phyloP scores from a whole-genome alignment of 2,329 filamentous ascomycete genomes.

The Pseudogymnoascus sp. region DNA sequence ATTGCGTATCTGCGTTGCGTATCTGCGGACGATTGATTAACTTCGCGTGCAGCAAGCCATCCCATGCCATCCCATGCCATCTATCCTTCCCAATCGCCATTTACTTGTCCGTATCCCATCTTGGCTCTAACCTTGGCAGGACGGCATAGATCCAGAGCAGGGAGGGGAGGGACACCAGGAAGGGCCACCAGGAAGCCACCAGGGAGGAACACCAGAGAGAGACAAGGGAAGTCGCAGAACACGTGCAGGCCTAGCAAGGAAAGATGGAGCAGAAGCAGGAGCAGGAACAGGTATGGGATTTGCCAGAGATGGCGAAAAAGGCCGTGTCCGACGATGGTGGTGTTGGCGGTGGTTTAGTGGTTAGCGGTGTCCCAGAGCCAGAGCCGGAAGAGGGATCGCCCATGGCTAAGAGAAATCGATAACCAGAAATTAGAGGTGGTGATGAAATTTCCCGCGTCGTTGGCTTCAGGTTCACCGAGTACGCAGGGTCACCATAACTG shows the following conservation, averaged over 20 bases:
- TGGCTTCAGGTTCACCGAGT: neutral
- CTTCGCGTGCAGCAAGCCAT: neutral
- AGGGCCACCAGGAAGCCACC: too few species aligned
- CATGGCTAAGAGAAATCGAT: neutral
- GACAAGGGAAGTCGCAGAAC: neutral
- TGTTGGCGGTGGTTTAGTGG: neutral
- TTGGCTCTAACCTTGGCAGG: neutral
- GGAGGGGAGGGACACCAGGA: neutral
- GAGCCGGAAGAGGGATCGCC: neutral
- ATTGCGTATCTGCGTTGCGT: too few species aligned
- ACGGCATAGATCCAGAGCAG: neutral
- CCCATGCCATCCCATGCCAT: neutral
- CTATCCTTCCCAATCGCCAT: neutral
- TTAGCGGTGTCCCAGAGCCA: neutral
- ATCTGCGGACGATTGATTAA: neutral
- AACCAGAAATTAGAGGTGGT: neutral
- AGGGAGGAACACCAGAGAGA: too few species aligned
- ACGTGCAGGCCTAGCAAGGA: neutral
- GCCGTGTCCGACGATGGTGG: neutral
- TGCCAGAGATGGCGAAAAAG: neutral
- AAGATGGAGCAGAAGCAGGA: too few species aligned
- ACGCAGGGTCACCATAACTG: neutral
- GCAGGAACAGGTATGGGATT: neutral
- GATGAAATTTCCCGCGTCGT: neutral
- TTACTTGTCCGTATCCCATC: neutral